Evolutionary conservation across 2,329 filamentous ascomycete species (phyloP), one percentile per base, ranked within the genome.

Genomic region (Allantophomopsis cytisporea): DNA sequence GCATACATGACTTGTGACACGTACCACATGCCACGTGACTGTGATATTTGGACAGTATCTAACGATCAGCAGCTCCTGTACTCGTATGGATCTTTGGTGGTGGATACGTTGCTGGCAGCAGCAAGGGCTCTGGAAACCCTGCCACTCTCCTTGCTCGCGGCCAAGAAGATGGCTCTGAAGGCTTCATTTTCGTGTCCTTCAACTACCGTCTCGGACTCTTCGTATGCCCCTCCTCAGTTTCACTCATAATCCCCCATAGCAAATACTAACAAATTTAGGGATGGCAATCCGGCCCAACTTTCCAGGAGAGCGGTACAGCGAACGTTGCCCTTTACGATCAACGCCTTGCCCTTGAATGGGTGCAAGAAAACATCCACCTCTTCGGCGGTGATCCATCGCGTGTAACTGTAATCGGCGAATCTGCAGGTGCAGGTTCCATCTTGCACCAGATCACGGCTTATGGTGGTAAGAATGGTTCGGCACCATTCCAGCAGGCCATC

Each of bases 301-400:
- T 66, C 31, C 60, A 63, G 34, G 48, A 21, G 41, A 55, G 62
- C 42, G 67, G 65, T 3, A 59, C 57, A 3, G 55, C 65, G 2
- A 74, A 74, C 46, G 62, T 60, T 7, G 70, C 61, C 2, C 54
- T 73, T 0, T 57, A 64, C 39, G 71, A 76, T 42, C 72, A 76
- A 49, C 60, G 68, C 12, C 57, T 73, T n/a, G 70, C 69, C 17
- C 55, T 79, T 6, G 58, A 74, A 46, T 79, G 73, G 73, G 61
- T 76, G 2, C 63, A 69, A 40, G 50, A 65, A 32, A 57, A 73
- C 43, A 73, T 75, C 39, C 56, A 66, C 46, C 52, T 63, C 11
- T 77, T 76, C 45, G 71, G 73, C 8, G 72, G 72, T 11, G 65
- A 75, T 49, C 54, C 62, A 3, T 52, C 58, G 2, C 57, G 60